phyloP scores from a whole-genome alignment of 1,139 yeast genomes.

The Suhomyces bribrorum region DNA sequence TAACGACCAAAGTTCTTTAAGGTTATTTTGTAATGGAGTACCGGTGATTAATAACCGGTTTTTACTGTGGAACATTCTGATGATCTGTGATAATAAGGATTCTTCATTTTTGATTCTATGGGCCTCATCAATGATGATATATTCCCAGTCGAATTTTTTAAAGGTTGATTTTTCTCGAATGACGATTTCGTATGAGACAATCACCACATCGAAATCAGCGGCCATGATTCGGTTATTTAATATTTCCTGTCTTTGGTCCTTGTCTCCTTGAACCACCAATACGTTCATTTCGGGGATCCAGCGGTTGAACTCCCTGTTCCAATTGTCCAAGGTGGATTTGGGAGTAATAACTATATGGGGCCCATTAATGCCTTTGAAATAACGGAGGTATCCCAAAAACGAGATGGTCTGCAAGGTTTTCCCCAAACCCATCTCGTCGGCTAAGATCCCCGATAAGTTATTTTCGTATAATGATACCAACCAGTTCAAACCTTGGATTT shows the following conservation, averaged over 20 bases:
- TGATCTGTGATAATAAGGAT: slow-evolving; percentile 70
- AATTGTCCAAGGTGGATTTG: slow-evolving; percentile 76
- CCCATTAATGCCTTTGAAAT: slow-evolving; percentile 59
- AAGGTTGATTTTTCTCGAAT: slow-evolving; percentile 69
- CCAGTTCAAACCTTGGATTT: slow-evolving; percentile 94
- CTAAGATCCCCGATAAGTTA: slow-evolving; percentile 85
- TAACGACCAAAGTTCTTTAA: slow-evolving; percentile 81
- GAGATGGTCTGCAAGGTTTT: slow-evolving; percentile 93
- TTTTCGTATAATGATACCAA: slow-evolving; percentile 79
- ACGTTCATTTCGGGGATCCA: slow-evolving; percentile 81
- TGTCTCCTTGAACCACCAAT: slow-evolving; percentile 71
- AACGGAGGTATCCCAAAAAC: slow-evolving; percentile 70
- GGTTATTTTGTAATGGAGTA: slow-evolving; percentile 76
- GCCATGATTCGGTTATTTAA: slow-evolving; percentile 52
- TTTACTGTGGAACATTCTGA: slow-evolving; percentile 68
- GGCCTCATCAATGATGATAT: slow-evolving; percentile 78
- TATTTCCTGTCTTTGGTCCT: slow-evolving; percentile 58
- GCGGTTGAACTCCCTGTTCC: slow-evolving; percentile 73
- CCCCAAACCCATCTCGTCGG: slow-evolving; percentile 98
- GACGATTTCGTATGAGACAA: slow-evolving; percentile 76
- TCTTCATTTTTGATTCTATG: slow-evolving; percentile 82
- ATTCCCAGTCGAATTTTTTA: slow-evolving; percentile 70
- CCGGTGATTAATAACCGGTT: slow-evolving; percentile 76
- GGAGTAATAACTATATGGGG: slow-evolving; percentile 78
- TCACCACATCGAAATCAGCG: slow-evolving; percentile 71